Evolutionary conservation across 1,139 yeast species (phyloP).

Genomic region (Lodderomyces jiufengensis): DNA sequence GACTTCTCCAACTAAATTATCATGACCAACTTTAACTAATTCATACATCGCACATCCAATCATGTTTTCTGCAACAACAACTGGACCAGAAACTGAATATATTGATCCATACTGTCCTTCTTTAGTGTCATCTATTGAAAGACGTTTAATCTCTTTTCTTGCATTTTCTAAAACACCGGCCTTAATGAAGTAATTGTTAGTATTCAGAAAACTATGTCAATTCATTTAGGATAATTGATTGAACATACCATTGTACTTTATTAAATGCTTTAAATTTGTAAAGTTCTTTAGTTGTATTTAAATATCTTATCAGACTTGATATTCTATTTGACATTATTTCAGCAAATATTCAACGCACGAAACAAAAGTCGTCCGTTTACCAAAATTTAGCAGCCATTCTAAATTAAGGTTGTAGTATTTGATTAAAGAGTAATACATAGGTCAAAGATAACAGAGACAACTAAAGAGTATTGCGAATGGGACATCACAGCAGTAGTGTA

Average conservation of each 20-base stretch:
- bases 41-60: conserved; percentile 99
- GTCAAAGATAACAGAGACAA: too few relatives aligned
- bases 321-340: conserved; percentile 1
- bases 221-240: background rate
- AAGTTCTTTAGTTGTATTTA: background rate
- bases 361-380: conserved; percentile 1
- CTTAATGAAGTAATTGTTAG: conserved; percentile 27
- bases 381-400: background rate
- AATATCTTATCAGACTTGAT: background rate
- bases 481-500: too few relatives aligned
- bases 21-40: conserved; percentile 95
- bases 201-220: background rate
- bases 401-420: too few relatives aligned
- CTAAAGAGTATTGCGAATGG: too few relatives aligned
- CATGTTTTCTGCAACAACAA: conserved; percentile 96
- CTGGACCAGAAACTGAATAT: conserved; percentile 96
- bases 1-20: conserved; percentile 94
- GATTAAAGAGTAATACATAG: too few relatives aligned
- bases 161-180: conserved; percentile 98
- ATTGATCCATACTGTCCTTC: conserved; percentile 85
- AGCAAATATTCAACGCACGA: background rate
- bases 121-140: conserved; percentile 70
- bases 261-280: background rate
- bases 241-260: conserved; percentile 11
- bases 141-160: conserved; percentile 86